Conservation (phyloP, 2,329 filamentous ascomycete genomes). For the Pseudogymnoascus sp. region DNA sequence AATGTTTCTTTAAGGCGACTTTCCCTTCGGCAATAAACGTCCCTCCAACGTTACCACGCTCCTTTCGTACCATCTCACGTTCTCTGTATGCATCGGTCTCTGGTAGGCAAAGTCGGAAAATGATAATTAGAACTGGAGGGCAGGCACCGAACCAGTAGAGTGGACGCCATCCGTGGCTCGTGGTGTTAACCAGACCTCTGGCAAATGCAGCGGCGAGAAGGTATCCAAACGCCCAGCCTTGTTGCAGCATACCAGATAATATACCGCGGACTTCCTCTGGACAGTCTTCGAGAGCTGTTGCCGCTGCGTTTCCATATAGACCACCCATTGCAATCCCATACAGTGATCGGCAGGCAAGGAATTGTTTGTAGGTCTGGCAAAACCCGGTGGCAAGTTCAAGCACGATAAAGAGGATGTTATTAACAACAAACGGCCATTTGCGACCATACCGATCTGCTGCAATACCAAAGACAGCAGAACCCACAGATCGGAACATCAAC, state of each 20-base stretch:
- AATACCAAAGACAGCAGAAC: constrained; percentile 46
- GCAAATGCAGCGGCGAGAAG: constrained; percentile 21
- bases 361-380: constrained; percentile 28
- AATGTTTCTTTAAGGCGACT: constrained; percentile 66
- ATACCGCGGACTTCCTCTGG: constrained; percentile 4
- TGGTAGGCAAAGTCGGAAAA: constrained; percentile 66
- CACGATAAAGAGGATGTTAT: constrained; percentile 61
- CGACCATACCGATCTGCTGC: constrained; percentile 49
- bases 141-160: constrained; percentile 80
- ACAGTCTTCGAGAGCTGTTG: constrained; percentile 59
- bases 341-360: constrained; percentile 61
- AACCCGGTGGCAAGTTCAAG: constrained; percentile 48
- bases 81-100: constrained; percentile 67
- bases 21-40: constrained; percentile 68
- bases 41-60: constrained; percentile 48
- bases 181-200: constrained; percentile 62
- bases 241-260: constrained; percentile 7
- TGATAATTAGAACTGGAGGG: constrained; percentile 68
- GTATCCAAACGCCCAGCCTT: constrained; percentile 6
- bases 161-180: constrained; percentile 67
- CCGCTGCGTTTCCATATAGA: constrained; percentile 65
- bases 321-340: constrained; percentile 76
- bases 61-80: constrained; percentile 53
- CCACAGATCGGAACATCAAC: constrained; percentile 51
- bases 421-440: constrained; percentile 64